These are phyloP conservation scores for Aphelidium insulamus DNA, from an alignment of 371 early-diverging fungal species.

Conservation along the genomic window DNA sequence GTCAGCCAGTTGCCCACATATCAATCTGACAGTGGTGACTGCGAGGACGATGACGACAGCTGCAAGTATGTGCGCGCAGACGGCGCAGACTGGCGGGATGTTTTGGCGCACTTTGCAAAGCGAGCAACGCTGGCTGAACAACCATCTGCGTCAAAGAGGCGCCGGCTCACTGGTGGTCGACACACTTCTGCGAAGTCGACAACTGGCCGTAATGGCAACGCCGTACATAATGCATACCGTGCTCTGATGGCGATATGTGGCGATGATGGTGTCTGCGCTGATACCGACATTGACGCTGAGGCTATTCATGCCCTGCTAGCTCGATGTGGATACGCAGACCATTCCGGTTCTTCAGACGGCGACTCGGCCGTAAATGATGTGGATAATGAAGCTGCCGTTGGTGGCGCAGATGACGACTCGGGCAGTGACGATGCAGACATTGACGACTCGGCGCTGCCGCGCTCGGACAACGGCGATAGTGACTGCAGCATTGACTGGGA, in stretches of 20 bases:
- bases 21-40: constrained; percentile 14
- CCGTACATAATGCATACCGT: neutral
- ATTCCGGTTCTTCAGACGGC: no score
- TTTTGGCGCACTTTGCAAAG: constrained; percentile 7
- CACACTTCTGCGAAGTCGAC: neutral
- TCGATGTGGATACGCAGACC: no score
- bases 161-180: neutral
- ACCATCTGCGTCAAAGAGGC: neutral
- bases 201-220: constrained; percentile 1
- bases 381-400: no score
- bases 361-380: no score
- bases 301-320: no score
- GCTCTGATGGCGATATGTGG: neutral
- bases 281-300: no score
- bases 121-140: constrained; percentile 4
- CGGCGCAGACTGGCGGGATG: constrained; percentile 13
- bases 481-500: no score
- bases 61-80: constrained; percentile 5
- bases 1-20: no score
- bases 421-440: no score
- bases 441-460: no score
- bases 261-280: neutral
- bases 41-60: constrained; percentile 5
- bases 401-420: no score
- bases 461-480: no score